Percentiles rank a stretch among this genome's conserved stretches.
Evolutionary conservation across 768 basidiomycete genomes (phyloP).

Genomic region (Suillus spraguei): DNA sequence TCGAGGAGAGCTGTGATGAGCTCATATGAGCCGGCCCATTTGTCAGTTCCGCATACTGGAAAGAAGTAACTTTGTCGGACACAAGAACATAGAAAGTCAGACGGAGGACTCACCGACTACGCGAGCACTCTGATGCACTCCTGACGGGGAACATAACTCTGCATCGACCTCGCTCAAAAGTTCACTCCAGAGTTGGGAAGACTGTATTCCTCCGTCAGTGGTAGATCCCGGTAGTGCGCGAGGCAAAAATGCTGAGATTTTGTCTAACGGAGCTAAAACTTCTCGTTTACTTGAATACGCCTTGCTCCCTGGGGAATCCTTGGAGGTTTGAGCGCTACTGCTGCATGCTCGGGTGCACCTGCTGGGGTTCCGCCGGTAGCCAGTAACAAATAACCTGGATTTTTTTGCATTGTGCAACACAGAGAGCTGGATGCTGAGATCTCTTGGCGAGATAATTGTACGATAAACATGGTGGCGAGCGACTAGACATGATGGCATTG

Average conservation of each 20-base stretch:
- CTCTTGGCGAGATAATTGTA: background rate
- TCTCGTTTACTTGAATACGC: constrained; percentile 23
- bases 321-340: background rate
- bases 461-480: background rate
- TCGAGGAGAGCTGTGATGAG: constrained; percentile 72
- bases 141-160: constrained; percentile 32
- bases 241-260: constrained; percentile 48
- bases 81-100: background rate
- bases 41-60: constrained; percentile 60
- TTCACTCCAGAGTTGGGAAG: constrained; percentile 48
- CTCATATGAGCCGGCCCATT: constrained; percentile 54
- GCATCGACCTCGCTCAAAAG: constrained; percentile 38
- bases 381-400: background rate
- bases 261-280: constrained; percentile 52
- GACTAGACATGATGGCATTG: constrained; percentile 14
- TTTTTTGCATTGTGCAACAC: background rate
- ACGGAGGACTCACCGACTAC: constrained; percentile 48
- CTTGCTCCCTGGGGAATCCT: background rate
- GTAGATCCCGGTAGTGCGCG: constrained; percentile 38
- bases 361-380: background rate
- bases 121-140: constrained; percentile 40
- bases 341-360: background rate
- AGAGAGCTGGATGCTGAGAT: background rate
- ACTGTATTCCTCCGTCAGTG: constrained; percentile 28
- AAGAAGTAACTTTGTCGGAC: constrained; percentile 4